Conservation (phyloP, 2,329 filamentous ascomycete species). For the Chrysosporium keratinophilum region DNA sequence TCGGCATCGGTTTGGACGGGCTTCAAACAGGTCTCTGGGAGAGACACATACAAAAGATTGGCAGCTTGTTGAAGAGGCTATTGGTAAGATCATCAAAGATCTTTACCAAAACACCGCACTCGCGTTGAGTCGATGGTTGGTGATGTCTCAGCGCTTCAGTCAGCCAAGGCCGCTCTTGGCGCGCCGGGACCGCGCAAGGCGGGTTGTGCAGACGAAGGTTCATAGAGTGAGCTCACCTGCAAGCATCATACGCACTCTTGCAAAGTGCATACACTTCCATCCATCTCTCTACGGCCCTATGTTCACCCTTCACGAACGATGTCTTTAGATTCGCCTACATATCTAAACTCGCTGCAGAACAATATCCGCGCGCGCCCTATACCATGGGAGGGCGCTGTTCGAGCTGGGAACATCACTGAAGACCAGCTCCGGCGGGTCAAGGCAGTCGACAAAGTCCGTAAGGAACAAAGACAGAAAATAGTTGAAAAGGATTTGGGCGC, state of each 20-base stretch:
- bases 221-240: background rate
- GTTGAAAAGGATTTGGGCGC: constrained; percentile 70
- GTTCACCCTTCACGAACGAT: constrained; percentile 40
- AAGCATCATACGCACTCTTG: background rate
- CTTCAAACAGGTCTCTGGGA: background rate
- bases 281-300: background rate
- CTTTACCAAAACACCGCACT: background rate
- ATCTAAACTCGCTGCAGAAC: constrained; percentile 80
- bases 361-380: constrained; percentile 94
- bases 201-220: background rate
- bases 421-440: constrained; percentile 91
- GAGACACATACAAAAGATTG: background rate
- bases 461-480: constrained; percentile 74
- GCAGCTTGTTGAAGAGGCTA: background rate
- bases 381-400: constrained; percentile 92
- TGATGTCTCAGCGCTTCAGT: background rate
- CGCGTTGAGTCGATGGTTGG: background rate
- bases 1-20: background rate
- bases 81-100: background rate
- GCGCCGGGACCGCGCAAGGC: background rate
- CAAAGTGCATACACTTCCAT: background rate
- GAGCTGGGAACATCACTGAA: constrained; percentile 87
- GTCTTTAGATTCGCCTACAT: constrained; percentile 86
- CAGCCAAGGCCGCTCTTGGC: constrained; percentile 5
- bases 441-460: constrained; percentile 90